Conservation (phyloP, 2,329 filamentous ascomycete genomes). For the Fusarium mundagurra region DNA sequence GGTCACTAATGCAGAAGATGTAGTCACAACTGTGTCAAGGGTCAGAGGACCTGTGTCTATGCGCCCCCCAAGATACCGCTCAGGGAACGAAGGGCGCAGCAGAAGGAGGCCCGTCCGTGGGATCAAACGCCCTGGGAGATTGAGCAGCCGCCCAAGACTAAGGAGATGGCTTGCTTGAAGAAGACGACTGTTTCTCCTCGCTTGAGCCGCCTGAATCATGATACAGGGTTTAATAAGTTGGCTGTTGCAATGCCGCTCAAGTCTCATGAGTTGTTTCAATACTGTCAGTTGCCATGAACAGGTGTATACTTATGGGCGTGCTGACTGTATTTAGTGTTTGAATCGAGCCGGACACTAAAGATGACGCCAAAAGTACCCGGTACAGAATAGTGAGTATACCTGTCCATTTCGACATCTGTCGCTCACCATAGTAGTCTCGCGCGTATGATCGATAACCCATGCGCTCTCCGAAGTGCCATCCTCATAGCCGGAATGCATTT, state of each 20-base stretch:
- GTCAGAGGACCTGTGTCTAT: background rate
- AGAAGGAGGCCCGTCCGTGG: constrained; percentile 14
- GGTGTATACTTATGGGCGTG: accelerated
- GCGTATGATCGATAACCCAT: background rate
- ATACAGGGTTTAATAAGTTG: constrained; percentile 2
- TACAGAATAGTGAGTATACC: background rate
- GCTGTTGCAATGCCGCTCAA: constrained; percentile 7
- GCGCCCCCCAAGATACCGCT: background rate
- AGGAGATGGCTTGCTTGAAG: background rate
- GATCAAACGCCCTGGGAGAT: constrained; percentile 13
- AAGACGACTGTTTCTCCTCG: background rate
- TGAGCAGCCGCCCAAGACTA: background rate
- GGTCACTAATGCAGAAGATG: background rate
- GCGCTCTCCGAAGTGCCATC: background rate
- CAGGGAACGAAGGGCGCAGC: constrained; percentile 4
- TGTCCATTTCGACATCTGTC: accelerated
- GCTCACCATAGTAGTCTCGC: background rate
- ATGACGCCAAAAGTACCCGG: background rate
- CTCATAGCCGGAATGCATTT: constrained; percentile 19
- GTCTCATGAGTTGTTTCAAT: constrained; percentile 20
- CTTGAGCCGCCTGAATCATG: background rate
- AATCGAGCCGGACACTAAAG: background rate
- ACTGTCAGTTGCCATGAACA: background rate
- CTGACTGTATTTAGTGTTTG: background rate
- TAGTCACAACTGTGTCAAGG: constrained; percentile 6